Conservation (phyloP, 1,284 basidiomycete genomes). For the Ustilago sp. region DNA sequence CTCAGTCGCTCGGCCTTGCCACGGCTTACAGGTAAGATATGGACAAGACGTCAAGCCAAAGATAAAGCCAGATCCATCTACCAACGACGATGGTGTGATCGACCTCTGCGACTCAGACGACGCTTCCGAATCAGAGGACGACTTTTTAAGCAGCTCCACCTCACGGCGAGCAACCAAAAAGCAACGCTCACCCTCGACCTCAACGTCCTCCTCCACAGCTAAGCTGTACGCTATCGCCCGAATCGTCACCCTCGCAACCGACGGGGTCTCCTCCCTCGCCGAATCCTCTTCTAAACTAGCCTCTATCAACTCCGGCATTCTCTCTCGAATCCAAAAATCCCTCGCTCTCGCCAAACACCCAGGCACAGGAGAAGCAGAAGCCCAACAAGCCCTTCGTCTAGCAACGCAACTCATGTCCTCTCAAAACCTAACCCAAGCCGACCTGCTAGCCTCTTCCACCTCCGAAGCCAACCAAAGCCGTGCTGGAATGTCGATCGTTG, state of each 20-base stretch:
- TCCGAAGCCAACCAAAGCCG: slow-evolving; percentile 26
- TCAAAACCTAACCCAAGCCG: slow-evolving; percentile 55
- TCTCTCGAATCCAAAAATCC: slow-evolving; percentile 54
- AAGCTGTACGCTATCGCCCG: slow-evolving; percentile 46
- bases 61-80: slow-evolving; percentile 17
- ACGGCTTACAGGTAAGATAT: neutral
- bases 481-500: slow-evolving; percentile 48
- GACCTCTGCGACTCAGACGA: slow-evolving; percentile 40
- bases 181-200: neutral
- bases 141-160: slow-evolving; percentile 10
- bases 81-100: slow-evolving; percentile 18
- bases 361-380: slow-evolving; percentile 51
- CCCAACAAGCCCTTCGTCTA: slow-evolving; percentile 48
- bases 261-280: slow-evolving; percentile 21
- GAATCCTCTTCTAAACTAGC: slow-evolving; percentile 39
- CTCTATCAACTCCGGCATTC: slow-evolving; percentile 34
- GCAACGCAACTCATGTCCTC: slow-evolving; percentile 50
- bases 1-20: neutral
- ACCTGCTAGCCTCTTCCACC: slow-evolving; percentile 41
- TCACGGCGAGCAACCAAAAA: neutral
- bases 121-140: slow-evolving; percentile 3
- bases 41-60: slow-evolving; percentile 7
- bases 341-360: slow-evolving; percentile 51
- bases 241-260: slow-evolving; percentile 41
- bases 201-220: neutral